phyloP scores from a whole-genome alignment of 2,329 filamentous ascomycete species.

The Trichoderma sp. region DNA sequence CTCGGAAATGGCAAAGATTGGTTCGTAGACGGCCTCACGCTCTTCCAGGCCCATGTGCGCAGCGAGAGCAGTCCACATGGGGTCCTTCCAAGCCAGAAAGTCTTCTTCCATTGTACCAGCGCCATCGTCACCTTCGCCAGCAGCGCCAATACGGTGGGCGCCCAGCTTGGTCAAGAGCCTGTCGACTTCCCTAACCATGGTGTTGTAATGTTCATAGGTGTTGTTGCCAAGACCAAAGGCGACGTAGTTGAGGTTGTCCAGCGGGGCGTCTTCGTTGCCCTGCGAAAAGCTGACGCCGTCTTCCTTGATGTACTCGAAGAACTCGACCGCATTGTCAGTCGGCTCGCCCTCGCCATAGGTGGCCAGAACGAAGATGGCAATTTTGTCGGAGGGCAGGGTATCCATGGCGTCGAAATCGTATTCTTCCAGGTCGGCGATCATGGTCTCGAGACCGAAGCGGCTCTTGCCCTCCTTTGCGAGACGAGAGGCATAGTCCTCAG shows the following conservation, averaged over 20 bases:
- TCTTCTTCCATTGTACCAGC: slow-evolving; percentile 99
- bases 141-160: slow-evolving; percentile 78
- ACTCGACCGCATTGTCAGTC: slow-evolving; percentile 97
- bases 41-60: slow-evolving; percentile 88
- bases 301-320: slow-evolving; percentile 90
- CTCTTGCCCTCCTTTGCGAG: slow-evolving; percentile 97
- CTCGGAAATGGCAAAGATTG: slow-evolving; percentile 81
- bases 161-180: slow-evolving; percentile 79
- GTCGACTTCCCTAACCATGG: slow-evolving; percentile 92
- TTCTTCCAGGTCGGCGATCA: slow-evolving; percentile 97
- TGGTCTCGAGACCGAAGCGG: slow-evolving; percentile 92
- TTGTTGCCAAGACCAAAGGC: slow-evolving; percentile 97
- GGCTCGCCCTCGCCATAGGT: slow-evolving; percentile 99
- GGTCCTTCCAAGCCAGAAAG: slow-evolving; percentile 98
- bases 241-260: slow-evolving; percentile 87
- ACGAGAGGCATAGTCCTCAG: slow-evolving; percentile 95
- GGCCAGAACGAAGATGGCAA: slow-evolving; percentile 92
- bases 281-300: slow-evolving; percentile 83
- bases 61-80: slow-evolving; percentile 89
- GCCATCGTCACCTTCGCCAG: slow-evolving; percentile 95
- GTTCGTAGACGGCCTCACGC: slow-evolving; percentile 94
- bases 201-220: slow-evolving; percentile 99
- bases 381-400: slow-evolving; percentile 81
- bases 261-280: slow-evolving; percentile 64
- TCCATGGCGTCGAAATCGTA: slow-evolving; percentile 97